A percentile compares a stretch with the other conserved stretches of the same genome.
These are phyloP conservation scores for Picea abies DNA, from an alignment of 83 land plant species.

Conservation along the genomic window DNA sequence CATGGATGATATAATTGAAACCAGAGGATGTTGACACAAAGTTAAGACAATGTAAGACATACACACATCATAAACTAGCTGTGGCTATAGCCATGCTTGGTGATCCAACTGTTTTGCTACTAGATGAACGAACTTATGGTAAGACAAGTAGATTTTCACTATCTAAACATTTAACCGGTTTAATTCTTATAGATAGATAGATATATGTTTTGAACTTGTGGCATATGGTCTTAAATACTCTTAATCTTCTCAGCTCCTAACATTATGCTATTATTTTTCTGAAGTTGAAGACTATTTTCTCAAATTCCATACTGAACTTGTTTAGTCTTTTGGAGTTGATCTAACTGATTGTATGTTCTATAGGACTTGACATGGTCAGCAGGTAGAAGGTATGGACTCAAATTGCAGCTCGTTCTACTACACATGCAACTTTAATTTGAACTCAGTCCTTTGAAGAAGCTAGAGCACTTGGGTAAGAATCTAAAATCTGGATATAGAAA, in stretches of 20 bases:
- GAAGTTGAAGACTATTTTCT: not conserved
- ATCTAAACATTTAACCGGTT: not conserved
- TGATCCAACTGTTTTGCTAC: conserved; percentile 27
- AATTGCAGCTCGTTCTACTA: conserved; percentile 25
- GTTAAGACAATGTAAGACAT: conserved; percentile 26
- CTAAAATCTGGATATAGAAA: too few species aligned
- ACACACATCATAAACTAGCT: conserved; percentile 25
- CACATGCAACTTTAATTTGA: conserved; percentile 30
- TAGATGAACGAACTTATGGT: conserved; percentile 41
- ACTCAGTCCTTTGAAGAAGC: conserved; percentile 41
- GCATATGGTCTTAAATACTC: not conserved
- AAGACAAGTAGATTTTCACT: not conserved
- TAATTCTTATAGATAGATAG: not conserved
- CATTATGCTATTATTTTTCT: not conserved
- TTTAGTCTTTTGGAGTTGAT: not conserved
- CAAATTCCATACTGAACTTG: not conserved
- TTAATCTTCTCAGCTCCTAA: not conserved
- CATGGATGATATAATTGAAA: not conserved
- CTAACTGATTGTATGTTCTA: not conserved
- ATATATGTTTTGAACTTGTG: too few species aligned
- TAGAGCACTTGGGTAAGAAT: conserved; percentile 30
- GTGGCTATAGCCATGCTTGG: conserved; percentile 31
- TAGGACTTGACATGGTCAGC: conserved; percentile 29
- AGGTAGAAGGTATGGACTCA: conserved; percentile 35
- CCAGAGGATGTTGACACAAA: conserved; percentile 35